Percentiles rank a stretch among this genome's conserved stretches.
Conservation (phyloP, 2,329 filamentous ascomycete genomes). For the Sporothrix pseudoabietina region DNA sequence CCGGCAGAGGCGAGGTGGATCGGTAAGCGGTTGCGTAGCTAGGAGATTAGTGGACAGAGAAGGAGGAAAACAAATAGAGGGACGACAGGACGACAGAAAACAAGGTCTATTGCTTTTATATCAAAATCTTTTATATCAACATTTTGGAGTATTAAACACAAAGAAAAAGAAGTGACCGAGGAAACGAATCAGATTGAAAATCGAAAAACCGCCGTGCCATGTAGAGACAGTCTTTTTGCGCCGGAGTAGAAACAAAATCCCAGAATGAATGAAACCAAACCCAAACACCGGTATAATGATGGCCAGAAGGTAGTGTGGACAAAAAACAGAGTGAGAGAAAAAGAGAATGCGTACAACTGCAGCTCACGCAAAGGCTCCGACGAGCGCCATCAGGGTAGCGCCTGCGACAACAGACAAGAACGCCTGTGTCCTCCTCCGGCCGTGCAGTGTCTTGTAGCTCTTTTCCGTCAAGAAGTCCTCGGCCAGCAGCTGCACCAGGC, state of each 20-base stretch:
- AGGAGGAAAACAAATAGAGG: background rate
- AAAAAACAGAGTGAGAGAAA: background rate
- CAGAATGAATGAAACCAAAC: background rate
- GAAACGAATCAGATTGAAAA: background rate
- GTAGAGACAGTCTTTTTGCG: background rate
- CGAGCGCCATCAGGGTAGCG: constrained; percentile 68
- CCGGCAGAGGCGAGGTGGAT: constrained; percentile 12
- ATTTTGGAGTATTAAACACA: background rate
- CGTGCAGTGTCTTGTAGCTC: constrained; percentile 68
- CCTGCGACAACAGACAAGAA: constrained; percentile 65
- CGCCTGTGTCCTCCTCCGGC: constrained; percentile 62
- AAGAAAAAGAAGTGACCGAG: background rate
- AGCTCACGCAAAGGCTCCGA: constrained; percentile 69
- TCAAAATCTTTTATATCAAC: background rate
- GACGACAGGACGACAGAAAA: background rate
- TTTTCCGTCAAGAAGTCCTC: constrained; percentile 81
- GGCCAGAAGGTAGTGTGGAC: background rate
- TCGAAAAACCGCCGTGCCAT: background rate
- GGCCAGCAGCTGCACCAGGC: constrained; percentile 78
- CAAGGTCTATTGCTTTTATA: constrained; percentile 12
- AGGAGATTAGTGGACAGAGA: background rate
- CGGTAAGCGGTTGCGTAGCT: constrained; percentile 12
- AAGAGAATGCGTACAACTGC: background rate
- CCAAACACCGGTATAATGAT: background rate
- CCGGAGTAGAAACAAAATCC: background rate